Conservation (phyloP, 208 protist species). For the Endotrypanum monterogeii region DNA sequence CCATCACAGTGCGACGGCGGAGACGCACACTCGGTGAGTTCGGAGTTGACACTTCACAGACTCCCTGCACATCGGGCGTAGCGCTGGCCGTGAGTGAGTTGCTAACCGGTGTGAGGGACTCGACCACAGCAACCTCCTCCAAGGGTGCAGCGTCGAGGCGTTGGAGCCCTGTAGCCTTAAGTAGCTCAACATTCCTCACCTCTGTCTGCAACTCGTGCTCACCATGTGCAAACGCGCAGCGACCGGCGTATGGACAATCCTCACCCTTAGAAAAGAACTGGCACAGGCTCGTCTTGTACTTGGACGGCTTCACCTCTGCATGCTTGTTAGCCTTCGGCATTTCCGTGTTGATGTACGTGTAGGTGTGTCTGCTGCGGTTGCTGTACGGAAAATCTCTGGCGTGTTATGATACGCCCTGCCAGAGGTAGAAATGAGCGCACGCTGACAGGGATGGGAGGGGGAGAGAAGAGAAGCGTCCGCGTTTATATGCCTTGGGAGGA, state of each 20-base stretch:
- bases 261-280: constrained; percentile 61
- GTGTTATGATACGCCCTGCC: background rate
- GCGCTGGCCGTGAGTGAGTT: constrained; percentile 24
- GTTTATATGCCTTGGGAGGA: too few relatives aligned
- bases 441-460: too few relatives aligned
- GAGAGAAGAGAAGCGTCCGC: too few relatives aligned
- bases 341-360: background rate
- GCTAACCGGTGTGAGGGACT: constrained; percentile 10
- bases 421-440: background rate
- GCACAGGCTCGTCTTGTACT: constrained; percentile 85
- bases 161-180: constrained; percentile 64
- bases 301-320: constrained; percentile 85
- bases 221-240: constrained; percentile 85
- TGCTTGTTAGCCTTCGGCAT: constrained; percentile 50
- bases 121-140: background rate
- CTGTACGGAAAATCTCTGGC: too few relatives aligned
- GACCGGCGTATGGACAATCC: constrained; percentile 68
- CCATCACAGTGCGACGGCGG: constrained; percentile 58
- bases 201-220: constrained; percentile 78
- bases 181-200: constrained; percentile 62
- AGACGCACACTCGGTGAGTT: constrained; percentile 15
- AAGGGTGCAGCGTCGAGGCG: constrained; percentile 47
- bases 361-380: too few relatives aligned
- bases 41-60: constrained; percentile 5
- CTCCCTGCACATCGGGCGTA: constrained; percentile 17